Base-by-base conservation (phyloP, 2,329 filamentous ascomycete genomes). In the Alternaria arborescens region DNA sequence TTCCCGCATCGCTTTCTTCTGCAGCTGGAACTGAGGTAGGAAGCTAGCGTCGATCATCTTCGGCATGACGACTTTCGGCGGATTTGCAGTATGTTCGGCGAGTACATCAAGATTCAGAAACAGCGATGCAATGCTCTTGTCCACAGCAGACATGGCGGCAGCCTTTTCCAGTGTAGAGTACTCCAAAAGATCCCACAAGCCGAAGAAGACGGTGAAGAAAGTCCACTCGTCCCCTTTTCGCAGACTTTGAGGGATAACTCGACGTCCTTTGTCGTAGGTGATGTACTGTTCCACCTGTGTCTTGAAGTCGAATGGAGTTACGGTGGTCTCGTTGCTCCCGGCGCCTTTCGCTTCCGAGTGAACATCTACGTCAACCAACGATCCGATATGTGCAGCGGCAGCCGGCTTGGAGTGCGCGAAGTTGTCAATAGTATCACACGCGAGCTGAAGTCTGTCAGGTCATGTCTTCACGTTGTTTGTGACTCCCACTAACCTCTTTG, bases 241-340 rank as follows among this genome's bases (percentile, higher is more conserved):
- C 40, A 72, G 64, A 11, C 65, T 59, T 51, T 66, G 56, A 7
- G 70, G 61, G 18, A 74, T 66, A 36, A 54, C 54, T 16, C 56
- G 48, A 51, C 56, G 58, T n/a, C 62, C 61, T 53, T 68, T 66
- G 44, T 66, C 66, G 50, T 73, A 75, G 32, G 65, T 62, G 18
- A 78, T 62, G 54, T 74, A 79, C 44, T 78, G 73, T 64, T 76
- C 71, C 56, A 79, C 73, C 52, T 79, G 77, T 55, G 71, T 71
- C 64, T 77, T 70, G 52, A 79, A 75, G 66, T 79, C 77, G 60
- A 71, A 71, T 52, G 68, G 60, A 30, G 61, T 66, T 40, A 64
- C 63, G 38, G 54, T 66, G 52, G 61, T 65, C 40, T 52, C 58
- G 30, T 67, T 68, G 36, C 62, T 62, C 41, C 69, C 70, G 26